phyloP scores from a whole-genome alignment of 305 asterid genomes.

The Fraxinus platypoda region DNA sequence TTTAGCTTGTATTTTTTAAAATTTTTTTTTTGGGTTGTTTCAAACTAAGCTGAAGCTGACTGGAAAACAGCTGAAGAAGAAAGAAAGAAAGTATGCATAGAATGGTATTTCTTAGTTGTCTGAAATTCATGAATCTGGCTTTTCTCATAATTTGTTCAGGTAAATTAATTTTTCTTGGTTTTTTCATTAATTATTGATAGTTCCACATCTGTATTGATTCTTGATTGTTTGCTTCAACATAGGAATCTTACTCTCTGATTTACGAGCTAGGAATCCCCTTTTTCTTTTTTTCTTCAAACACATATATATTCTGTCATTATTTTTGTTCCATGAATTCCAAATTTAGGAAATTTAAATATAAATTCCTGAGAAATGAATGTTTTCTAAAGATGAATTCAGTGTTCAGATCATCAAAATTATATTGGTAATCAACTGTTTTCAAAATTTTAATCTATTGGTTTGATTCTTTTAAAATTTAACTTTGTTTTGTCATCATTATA shows the following conservation, averaged over 20 bases:
- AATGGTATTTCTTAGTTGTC: slow-evolving; percentile 25
- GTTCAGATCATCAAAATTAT: neutral
- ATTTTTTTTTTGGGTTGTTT: neutral
- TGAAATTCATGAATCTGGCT: slow-evolving; percentile 39
- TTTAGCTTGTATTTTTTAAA: slow-evolving; percentile 16
- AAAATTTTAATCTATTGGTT: neutral
- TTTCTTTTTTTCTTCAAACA: neutral
- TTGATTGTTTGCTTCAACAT: neutral
- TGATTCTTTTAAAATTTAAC: neutral
- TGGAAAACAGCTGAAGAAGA: neutral
- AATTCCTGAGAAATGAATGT: neutral
- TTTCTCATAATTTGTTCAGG: slow-evolving; percentile 50
- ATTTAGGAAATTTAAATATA: neutral
- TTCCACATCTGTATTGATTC: neutral
- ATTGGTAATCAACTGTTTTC: neutral
- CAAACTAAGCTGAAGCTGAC: slow-evolving; percentile 17
- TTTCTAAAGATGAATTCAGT: neutral
- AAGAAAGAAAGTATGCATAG: slow-evolving; percentile 30
- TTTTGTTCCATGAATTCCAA: neutral
- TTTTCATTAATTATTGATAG: slow-evolving; percentile 1
- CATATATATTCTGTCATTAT: neutral
- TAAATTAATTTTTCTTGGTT: slow-evolving; percentile 11
- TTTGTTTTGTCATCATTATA: neutral
- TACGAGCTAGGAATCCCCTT: neutral
- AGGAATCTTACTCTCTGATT: neutral